Evolutionary conservation across 2,329 filamentous ascomycete genomes (phyloP).

Genomic region (Paracorniculantispora psalliotae): DNA sequence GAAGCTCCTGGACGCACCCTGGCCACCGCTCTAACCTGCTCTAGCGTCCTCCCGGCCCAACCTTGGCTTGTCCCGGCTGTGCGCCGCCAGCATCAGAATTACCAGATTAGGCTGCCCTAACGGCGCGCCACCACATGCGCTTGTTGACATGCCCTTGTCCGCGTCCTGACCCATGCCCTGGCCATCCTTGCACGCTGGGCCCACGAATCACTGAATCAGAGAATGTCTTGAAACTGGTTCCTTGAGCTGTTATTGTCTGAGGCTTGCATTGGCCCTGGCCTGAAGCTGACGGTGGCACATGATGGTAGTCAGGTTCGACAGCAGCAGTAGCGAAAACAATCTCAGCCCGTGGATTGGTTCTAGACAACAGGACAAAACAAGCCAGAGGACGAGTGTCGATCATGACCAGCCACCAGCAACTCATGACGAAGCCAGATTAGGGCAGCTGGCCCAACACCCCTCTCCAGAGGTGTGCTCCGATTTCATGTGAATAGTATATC

Average conservation of each 20-base stretch:
- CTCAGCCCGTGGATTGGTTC: background rate
- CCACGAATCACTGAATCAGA: conserved; percentile 1
- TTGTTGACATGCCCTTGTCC: conserved; percentile 2
- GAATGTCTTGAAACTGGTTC: conserved; percentile 5
- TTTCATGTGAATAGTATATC: background rate
- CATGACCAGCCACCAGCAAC: background rate
- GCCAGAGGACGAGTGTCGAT: background rate
- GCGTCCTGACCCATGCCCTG: background rate
- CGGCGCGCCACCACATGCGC: conserved; percentile 12
- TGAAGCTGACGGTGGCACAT: background rate
- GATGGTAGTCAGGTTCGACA: background rate
- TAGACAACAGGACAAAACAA: background rate
- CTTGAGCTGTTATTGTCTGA: background rate
- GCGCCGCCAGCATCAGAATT: conserved; percentile 10
- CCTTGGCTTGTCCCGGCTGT: background rate
- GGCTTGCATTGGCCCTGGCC: background rate
- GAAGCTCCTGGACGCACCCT: background rate
- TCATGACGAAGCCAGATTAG: too few species aligned
- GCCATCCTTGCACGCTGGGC: background rate
- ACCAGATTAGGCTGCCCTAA: conserved; percentile 10
- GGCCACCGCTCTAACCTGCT: background rate
- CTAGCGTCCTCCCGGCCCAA: background rate
- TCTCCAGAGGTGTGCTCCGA: background rate
- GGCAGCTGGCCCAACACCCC: too few species aligned
- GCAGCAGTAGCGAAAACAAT: background rate